These are phyloP conservation scores for Cordyceps fumosorosea DNA, from an alignment of 2,329 filamentous ascomycete species.

Conservation along the genomic window DNA sequence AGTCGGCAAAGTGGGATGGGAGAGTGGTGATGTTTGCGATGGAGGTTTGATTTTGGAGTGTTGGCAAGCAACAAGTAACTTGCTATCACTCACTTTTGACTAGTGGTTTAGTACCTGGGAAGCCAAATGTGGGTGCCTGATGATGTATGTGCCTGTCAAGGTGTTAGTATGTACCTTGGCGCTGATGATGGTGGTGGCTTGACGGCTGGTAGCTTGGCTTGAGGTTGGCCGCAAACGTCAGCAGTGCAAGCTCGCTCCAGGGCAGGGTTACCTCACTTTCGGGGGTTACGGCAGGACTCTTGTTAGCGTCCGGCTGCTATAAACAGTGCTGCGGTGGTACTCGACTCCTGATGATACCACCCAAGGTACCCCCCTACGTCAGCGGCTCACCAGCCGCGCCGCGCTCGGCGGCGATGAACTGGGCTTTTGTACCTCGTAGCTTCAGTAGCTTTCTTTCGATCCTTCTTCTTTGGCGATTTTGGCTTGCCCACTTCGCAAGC, in stretches of 20 bases:
- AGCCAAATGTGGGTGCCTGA: neutral
- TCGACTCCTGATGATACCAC: neutral
- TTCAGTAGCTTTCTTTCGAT: neutral
- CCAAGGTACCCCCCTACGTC: neutral
- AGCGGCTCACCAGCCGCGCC: neutral
- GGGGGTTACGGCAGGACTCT: neutral
- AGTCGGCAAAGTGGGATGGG: neutral
- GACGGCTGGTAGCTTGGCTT: neutral
- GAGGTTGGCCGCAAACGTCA: neutral
- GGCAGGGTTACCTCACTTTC: neutral
- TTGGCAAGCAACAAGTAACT: neutral
- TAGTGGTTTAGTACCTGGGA: no score
- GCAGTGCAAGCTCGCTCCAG: neutral
- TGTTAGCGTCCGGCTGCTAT: neutral
- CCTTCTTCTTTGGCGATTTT: neutral
- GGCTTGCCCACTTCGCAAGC: no score
- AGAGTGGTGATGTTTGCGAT: constrained; percentile 8
- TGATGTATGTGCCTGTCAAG: neutral
- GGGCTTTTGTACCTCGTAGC: no score
- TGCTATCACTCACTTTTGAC: no score
- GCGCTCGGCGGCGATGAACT: neutral
- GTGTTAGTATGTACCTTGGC: neutral
- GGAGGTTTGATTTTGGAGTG: constrained; percentile 7
- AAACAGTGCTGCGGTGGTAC: neutral
- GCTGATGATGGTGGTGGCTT: neutral